A percentile compares a stretch with the other conserved stretches of the same genome.
Evolutionary conservation across 2,329 filamentous ascomycete species (phyloP).

Genomic region (Ophiostoma ulmi): DNA sequence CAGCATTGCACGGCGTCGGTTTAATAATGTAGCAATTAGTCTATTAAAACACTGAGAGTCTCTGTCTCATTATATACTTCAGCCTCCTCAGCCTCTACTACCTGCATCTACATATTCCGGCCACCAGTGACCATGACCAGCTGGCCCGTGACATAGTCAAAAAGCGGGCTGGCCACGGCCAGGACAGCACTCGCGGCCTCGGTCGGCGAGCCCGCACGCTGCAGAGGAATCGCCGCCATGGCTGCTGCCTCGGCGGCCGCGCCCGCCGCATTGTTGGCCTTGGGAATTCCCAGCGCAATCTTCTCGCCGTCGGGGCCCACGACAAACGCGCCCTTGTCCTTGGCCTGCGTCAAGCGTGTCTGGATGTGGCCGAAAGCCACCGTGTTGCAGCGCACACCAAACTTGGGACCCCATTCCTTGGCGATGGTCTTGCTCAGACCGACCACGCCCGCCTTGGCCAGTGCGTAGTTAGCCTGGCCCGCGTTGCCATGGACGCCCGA

Average conservation of each 20-base stretch:
- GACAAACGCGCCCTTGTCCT: slow-evolving; percentile 77
- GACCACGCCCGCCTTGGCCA: slow-evolving; percentile 77
- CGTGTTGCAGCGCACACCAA: slow-evolving; percentile 77
- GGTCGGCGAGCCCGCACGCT: slow-evolving; percentile 68
- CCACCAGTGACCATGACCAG: slow-evolving; percentile 83
- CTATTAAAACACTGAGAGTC: neutral
- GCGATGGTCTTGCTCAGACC: slow-evolving; percentile 85
- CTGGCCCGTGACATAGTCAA: slow-evolving; percentile 81
- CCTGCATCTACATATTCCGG: slow-evolving; percentile 48
- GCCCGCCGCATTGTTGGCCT: slow-evolving; percentile 43
- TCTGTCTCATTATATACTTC: neutral
- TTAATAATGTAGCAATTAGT: neutral
- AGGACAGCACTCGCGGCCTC: slow-evolving; percentile 76
- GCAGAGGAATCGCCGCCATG: slow-evolving; percentile 69
- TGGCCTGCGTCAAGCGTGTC: slow-evolving; percentile 75
- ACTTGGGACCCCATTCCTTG: slow-evolving; percentile 83
- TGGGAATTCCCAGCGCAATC: slow-evolving; percentile 68
- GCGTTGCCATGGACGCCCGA: slow-evolving; percentile 81
- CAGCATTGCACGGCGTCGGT: neutral
- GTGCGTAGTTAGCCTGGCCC: slow-evolving; percentile 83
- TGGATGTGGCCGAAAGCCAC: slow-evolving; percentile 78
- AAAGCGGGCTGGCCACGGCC: slow-evolving; percentile 74
- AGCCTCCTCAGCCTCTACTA: neutral
- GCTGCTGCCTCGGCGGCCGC: slow-evolving; percentile 38
- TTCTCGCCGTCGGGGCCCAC: slow-evolving; percentile 70